Base-by-base conservation (phyloP, 768 basidiomycete species). In the Candolleomyces aberdarensis region DNA sequence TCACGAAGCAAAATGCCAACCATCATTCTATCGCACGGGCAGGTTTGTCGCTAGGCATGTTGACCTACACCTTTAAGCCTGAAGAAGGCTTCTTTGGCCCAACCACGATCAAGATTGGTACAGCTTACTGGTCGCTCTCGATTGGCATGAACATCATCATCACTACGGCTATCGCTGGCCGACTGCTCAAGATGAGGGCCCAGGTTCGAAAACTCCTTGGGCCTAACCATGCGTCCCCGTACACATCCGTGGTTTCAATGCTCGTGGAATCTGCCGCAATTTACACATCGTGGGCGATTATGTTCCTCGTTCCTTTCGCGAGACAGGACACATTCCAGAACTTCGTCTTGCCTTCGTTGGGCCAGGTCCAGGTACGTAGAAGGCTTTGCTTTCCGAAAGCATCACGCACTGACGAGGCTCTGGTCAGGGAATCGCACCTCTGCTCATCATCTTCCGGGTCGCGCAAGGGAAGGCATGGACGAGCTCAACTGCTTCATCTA, bases 191-290 rank as follows among this genome's bases (percentile, higher is more conserved):
- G 51, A 64, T 70, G 61, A 68, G 74, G 15, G 63, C 65, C 36
- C 50, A 58, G 17, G 63, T 72, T 32, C 63, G 63, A 11, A 40
- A 52, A 29, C 50, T 60, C 3, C 58, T 76, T 26, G 71, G 73
- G 6, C 44, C 62, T 14, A 67, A 69, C 22, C 65, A 68, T 41
- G 69, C 70, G 29, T 51, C 63, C 14, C 65, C 65, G 47, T 79
- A 77, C 64, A 72, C 72, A 15, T 73, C 71, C 40, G 64, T 75
- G 26, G 67, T 66, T 9, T 66, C 75, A 5, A 76, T 78, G 64
- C 60, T 78, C 49, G 63, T 80, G 53, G 77, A 78, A 64, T 72
- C 70, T 14, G 76, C 76, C 11, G 68, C 75, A n/a, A 70, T 76
- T 6, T 78, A 75, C 68, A 70, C 73, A 5, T 31, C 70, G 20